Evolutionary conservation across 2,329 filamentous ascomycete genomes (phyloP).

Genomic region (Nigrospora oryzae): DNA sequence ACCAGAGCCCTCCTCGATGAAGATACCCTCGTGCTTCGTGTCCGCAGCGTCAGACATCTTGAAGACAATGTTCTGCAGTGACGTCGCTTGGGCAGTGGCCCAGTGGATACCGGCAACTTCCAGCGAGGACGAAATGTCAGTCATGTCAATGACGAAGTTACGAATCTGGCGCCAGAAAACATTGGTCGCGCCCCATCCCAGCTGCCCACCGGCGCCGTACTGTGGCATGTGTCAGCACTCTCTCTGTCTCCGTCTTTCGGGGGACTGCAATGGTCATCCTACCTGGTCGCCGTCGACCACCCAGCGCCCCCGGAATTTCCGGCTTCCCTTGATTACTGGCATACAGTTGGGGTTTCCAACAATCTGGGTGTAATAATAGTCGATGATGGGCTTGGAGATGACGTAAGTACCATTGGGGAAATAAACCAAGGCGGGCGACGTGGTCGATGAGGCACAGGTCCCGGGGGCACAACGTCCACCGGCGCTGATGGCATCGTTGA

Average conservation of each 20-base stretch:
- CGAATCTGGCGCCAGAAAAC: slow-evolving; percentile 49
- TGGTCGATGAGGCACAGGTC: slow-evolving; percentile 15
- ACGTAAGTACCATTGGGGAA: slow-evolving; percentile 53
- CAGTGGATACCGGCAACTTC: slow-evolving; percentile 52
- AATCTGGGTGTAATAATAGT: slow-evolving; percentile 74
- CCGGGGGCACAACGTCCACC: slow-evolving; percentile 17
- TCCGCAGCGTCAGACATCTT: slow-evolving; percentile 34
- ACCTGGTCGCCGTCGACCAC: slow-evolving; percentile 37
- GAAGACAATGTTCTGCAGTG: slow-evolving; percentile 50
- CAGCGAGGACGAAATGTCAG: slow-evolving; percentile 33
- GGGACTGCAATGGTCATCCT: neutral
- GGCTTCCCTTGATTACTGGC: slow-evolving; percentile 44
- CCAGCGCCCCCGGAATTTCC: slow-evolving; percentile 36
- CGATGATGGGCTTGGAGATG: slow-evolving; percentile 61
- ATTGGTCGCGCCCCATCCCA: slow-evolving; percentile 47
- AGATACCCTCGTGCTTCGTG: slow-evolving; percentile 47
- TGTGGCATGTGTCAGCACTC: neutral
- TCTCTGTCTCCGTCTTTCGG: neutral
- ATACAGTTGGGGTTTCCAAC: slow-evolving; percentile 30
- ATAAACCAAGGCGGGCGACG: slow-evolving; percentile 21
- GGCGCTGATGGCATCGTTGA: slow-evolving; percentile 23
- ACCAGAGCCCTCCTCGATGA: slow-evolving; percentile 56
- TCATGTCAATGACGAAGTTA: slow-evolving; percentile 49
- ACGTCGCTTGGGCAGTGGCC: slow-evolving; percentile 58
- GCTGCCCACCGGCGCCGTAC: slow-evolving; percentile 28